Base-by-base conservation (phyloP, 495 filamentous ascomycete genomes). In the Polyplosphaeria fusca region DNA sequence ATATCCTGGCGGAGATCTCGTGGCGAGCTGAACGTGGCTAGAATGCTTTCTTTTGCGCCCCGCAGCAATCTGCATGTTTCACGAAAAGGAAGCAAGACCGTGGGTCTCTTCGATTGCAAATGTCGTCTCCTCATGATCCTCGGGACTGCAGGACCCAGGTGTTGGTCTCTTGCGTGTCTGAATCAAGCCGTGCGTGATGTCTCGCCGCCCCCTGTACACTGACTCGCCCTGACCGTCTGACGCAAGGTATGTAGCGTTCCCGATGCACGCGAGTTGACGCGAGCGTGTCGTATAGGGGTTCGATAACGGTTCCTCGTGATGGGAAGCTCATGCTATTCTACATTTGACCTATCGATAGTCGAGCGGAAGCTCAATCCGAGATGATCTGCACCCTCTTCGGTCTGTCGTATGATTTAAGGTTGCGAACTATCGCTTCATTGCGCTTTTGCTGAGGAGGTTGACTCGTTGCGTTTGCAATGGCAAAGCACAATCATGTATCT, bases 1-100 rank as follows among this genome's bases (percentile, higher is more conserved):
- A 14, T 45, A 48, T 44, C 53, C 44, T 41, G 45, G 53, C 37
- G 38, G n/a, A 18, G 53, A 57, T 55, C 52, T 22, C 44, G 50
- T 22, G 26, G 23, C 7, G 30, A 14, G 30, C 30, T 35, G 30
- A 35, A 14, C 7, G 14, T 7, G 30, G 30, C 14, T 35, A 7
- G 14, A 35, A 14, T 14, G 14, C 14, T 35, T 35, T 14, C 30
- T 7, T 35, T 35, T 35, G 7, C 30, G 14, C 7, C 14, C 14
- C 30, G 7, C 30, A 14, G 14, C 30, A 14, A 14, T 14, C 14
- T 14, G 14, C 14, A 14, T 35, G 14, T 35, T 14, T 35, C 30
- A 35, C 30, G 14, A 35, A 35, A 14, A 14, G 30, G 14, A 35
- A 35, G 14, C 7, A 35, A 35, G 14, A 14, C 30, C 30, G 30